These are phyloP conservation scores for Amphibolis antarctica DNA, from an alignment of 106 monocot species.

Conservation along the genomic window DNA sequence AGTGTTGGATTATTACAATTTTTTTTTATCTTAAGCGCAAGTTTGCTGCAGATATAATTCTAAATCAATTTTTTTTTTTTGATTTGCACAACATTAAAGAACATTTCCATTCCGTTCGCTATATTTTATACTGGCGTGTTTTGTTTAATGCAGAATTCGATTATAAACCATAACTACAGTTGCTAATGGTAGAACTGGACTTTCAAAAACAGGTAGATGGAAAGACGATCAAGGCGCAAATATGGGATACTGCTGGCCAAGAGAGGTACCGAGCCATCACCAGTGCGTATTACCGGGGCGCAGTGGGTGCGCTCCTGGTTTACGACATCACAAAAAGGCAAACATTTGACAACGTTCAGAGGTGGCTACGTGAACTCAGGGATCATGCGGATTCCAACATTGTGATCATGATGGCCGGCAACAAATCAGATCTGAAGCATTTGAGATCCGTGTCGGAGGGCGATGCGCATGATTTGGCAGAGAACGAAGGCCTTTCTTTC, in stretches of 20 bases:
- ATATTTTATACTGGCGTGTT: no score
- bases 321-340: conserved; percentile 77
- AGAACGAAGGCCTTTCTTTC: conserved; percentile 65
- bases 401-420: conserved; percentile 74
- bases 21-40: no score
- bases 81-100: no score
- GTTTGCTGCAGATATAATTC: no score
- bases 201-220: no score
- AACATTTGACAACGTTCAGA: conserved; percentile 55
- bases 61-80: no score
- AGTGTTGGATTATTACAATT: no score
- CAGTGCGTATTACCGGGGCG: conserved; percentile 62
- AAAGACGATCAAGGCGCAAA: no score
- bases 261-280: conserved; percentile 74
- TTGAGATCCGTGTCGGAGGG: conserved; percentile 12
- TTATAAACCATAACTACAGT: no score
- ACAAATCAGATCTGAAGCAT: conserved; percentile 53
- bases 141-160: no score
- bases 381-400: conserved; percentile 73
- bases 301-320: conserved; percentile 33
- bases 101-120: no score
- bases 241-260: conserved; percentile 15
- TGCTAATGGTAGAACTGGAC: no score
- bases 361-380: conserved; percentile 56
- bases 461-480: conserved; percentile 42